Evolutionary conservation across 805 yeast species (phyloP).

Genomic region (Spathaspora boniae): DNA sequence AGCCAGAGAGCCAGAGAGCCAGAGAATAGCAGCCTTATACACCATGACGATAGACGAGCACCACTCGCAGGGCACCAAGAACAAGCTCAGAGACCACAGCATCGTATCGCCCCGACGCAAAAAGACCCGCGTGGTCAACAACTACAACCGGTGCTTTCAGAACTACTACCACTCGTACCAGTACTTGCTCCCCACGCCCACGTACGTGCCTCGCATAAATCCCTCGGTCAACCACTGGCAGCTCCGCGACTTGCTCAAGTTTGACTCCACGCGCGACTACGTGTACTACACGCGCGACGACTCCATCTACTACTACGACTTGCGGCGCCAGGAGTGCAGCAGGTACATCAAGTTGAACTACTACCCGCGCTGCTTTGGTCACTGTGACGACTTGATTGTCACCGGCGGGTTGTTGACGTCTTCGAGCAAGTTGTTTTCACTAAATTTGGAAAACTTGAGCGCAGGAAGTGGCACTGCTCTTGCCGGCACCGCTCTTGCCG

Average conservation of each 20-base stretch:
- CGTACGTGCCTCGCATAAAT: constrained; percentile 28
- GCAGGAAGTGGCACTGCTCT: not conserved
- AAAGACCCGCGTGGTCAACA: constrained; percentile 4
- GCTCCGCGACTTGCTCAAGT: constrained; percentile 66
- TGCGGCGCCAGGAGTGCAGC: constrained; percentile 23
- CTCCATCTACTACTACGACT: constrained; percentile 44
- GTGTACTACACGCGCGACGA: constrained; percentile 60
- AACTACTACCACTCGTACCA: constrained; percentile 40
- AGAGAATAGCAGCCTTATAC: too few relatives aligned
- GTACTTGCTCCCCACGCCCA: constrained; percentile 34
- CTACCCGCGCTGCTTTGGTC: constrained; percentile 66
- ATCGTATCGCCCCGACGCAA: too few relatives aligned
- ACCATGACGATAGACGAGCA: not conserved
- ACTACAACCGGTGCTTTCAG: constrained; percentile 34
- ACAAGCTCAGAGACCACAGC: too few relatives aligned
- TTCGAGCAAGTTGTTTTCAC: constrained; percentile 24
- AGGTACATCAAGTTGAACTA: constrained; percentile 52
- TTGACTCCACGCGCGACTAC: constrained; percentile 39
- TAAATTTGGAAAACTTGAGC: constrained; percentile 21
- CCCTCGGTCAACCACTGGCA: constrained; percentile 66
- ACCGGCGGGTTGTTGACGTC: constrained; percentile 50
- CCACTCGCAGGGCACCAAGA: constrained; percentile 1
- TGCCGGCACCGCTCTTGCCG: constrained; percentile 5
- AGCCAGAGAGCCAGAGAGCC: too few relatives aligned
- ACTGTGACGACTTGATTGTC: constrained; percentile 48